Base-by-base conservation (phyloP, 2,329 filamentous ascomycete species). In the Ceratocystis ficicola region DNA sequence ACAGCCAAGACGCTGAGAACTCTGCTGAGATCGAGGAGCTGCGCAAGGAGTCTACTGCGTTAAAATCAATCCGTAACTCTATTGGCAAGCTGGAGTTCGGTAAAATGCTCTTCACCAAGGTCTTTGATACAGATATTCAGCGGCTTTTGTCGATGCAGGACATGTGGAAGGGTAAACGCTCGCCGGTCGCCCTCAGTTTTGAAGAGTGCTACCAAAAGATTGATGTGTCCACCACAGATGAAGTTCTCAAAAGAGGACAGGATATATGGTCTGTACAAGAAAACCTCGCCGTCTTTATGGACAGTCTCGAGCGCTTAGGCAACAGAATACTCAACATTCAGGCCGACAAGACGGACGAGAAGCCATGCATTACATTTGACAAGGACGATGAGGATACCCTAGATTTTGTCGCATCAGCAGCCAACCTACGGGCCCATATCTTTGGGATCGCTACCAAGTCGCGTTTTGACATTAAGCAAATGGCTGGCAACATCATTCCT, bases 401-500 rank as follows among this genome's bases (percentile, higher is more conserved):
- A 6, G 92, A 99, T 73, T 97, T 99, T 74, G 94, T 99, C 5
- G 84, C 91, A 0, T 86, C 94, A 0, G 90, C 88, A 70, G 90
- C 93, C 36, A 99, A 99, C 72, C 83, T 99, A 28, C 85, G 94
- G 57, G 94, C 93, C 0, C 80, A 84, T 28, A 81, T 95, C n/a
- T 99, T 99, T 73, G 88, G 86, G 66, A 96, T 99, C 67, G 88
- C 93, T 65, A 77, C 80, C 3, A 93, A 90, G 74, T 95, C 91
- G 25, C 90, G 95, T 67, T 99, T 97, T 72, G 92, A 97, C 73
- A 92, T 94, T 72, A 99, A 99, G 77, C 89, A 99, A 76, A 99
- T 97, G 93, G 94, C 94, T 3, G 94, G 94, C 65, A 99, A 99
- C 74, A 99, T 99, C 71, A 99, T 99, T 68, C 94, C 94, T 1